Evolutionary conservation across 1,284 basidiomycete genomes (phyloP), one percentile per base, ranked within the genome.

Genomic region (Cryptococcus neoformans): DNA sequence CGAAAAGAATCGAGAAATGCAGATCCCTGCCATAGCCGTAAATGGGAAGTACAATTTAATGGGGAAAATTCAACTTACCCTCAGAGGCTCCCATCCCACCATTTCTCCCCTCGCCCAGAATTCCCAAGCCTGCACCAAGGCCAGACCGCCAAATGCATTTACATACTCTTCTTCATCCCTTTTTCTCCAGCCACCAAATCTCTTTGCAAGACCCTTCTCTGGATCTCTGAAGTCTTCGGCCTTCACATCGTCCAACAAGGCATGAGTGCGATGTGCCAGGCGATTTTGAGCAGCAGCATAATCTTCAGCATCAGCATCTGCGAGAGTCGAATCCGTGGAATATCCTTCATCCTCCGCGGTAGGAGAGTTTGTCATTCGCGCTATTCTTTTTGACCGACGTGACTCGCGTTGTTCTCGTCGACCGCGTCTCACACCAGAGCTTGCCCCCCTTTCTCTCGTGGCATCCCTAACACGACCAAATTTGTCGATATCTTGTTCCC

Each of bases 81-180:
- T 83, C 36, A 94, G 81, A 44, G 89, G 89, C 72, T 92, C 86
- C 92, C 94, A 96, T 2, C 87, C 87, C 4, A 89, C 79, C 70
- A 89, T 83, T 77, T 97, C 94, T 50, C 92, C 79, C 53, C 92
- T 81, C 17, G 86, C 86, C 92, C 92, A 97, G 74, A 95, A 96
- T 77, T 96, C 93, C 93, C 94, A 97, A 41, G 90, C 90, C 57
- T 88, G 87, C 0, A 95, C 87, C 55, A 95, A 83, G 0, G 88
- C 90, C 47, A 96, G 79, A 3, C 91, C 90, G 49, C 92, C 93
- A 84, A 89, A 97, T 4, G 93, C 93, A 49, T 87, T 86, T 2
- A 83, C 79, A 77, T 96, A 97, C 60, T 85, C 91, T 59, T 97
- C 92, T 10, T 81, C 79, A 66, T 88, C 92, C 60, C 80, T 80